Base-by-base conservation (phyloP, 306 rosid species). In the Rosa lucieae region DNA sequence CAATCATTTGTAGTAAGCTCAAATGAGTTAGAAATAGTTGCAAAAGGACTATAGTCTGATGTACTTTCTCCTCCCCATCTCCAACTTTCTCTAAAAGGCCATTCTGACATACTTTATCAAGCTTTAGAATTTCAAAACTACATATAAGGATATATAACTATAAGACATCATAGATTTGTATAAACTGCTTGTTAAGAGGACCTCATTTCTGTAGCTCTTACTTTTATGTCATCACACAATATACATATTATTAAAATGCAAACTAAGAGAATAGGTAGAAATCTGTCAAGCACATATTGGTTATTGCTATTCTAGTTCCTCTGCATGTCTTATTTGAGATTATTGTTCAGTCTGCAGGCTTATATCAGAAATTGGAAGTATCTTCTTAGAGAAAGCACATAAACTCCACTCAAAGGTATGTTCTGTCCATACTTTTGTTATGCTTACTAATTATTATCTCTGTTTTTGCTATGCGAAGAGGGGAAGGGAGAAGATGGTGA, bases 341-440 rank as follows among this genome's bases (percentile, higher is more conserved):
- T 77, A 56, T 63, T 82, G 37, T 83, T 67, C 88, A 94, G 98
- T 79, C 81, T 72, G 66, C 80, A 81, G 85, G 85, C 63, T 53
- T 44, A 74, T 62, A 76, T 70, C 68, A 81, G 70, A 84, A 84
- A 51, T 80, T 86, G 58, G 85, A 82, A 79, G 72, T 39, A 44
- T 77, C 80, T 63, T 82, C 87, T 66, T 84, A 83, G 75, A 79
- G 56, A 74, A 82, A 83, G 52, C 76, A 83, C 76, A 79, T 74
- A 66, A 83, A 78, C 63, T 53, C 67, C 75, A 65, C 47, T 35
- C 65, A 79, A 69, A 73, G 93, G 98, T 94, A 85, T 72, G 70
- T 32, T 82, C 43, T 72, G 76, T 56, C 63, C 66, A 72, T 61
- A 8, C 17, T 47, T 23, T 81, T 70, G 55, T 47, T 78, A 44